Evolutionary conservation across 192 early-diverging fungal genomes (phyloP), one percentile per base, ranked within the genome.

Genomic region (Linnemannia exigua): DNA sequence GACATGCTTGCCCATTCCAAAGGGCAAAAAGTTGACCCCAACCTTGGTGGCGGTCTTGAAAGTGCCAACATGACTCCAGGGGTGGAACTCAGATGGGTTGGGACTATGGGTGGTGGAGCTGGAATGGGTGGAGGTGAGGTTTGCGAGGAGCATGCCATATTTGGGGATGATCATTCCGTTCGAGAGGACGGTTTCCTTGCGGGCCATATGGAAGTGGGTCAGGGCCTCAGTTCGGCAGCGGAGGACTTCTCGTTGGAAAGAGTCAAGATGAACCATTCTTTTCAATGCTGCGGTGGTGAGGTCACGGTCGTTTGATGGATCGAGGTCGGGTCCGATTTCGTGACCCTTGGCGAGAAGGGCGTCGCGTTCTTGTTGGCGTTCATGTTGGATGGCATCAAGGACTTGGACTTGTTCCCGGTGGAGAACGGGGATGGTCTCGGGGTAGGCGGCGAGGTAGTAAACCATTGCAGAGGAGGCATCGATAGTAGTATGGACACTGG

Each of bases 1-100:
- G 3, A 77, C 84, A 77, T 84, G 84, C 79, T 75, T 80, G 17
- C 89, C 89, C 75, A 88, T 80, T 4, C 87, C 89, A 79, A 90
- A 90, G 17, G 74, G 58, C 25, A 90, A 38, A 52, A 69, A 81
- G 47, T 90, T 87, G 20, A 58, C 33, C 22, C 74, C 77, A 37
- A 82, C 79, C 51, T 88, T 88, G 61, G 72, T 82, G 17, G 81
- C 61, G 15, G 79, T 67, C 79, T 87, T 88, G 25, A 41, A 37
- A 17, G 74, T 68, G 37, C 79, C 79, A 0, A 88, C 80, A 33
- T 80, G 88, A n/a, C 89, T 67, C 75, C 76, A 88, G 5, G 90
- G 87, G 0, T 82, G 77, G 72, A 90, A 90, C 50, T 83, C 67
- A 0, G 52, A 68, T 11, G 74, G 36, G 17, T 87, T 63, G n/a